Conservation (phyloP, 2,329 filamentous ascomycete species). For the Paradendryphiella salina region DNA sequence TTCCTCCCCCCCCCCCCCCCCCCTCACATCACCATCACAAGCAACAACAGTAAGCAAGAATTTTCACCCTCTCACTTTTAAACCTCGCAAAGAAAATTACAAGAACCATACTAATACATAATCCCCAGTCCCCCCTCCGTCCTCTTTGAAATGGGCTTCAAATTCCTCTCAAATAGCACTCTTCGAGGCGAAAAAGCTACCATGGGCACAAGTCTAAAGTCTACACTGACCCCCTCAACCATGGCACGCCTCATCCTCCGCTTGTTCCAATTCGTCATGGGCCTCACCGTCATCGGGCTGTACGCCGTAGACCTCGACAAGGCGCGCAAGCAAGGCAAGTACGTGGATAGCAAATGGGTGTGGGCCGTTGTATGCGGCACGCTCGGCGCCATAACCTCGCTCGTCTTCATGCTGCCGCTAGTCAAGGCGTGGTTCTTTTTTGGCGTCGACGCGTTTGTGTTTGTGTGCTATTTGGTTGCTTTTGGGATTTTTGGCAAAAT, state of each 20-base stretch:
- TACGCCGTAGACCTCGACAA: constrained; percentile 53
- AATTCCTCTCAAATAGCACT: constrained; percentile 36
- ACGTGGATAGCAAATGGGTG: constrained; percentile 45
- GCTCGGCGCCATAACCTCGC: constrained; percentile 24
- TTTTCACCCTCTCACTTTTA: neutral
- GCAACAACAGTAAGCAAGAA: constrained; percentile 1
- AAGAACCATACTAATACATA: neutral
- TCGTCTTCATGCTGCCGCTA: constrained; percentile 68
- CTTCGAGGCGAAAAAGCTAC: constrained; percentile 39
- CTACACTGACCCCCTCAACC: constrained; percentile 24
- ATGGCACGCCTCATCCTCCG: constrained; percentile 64
- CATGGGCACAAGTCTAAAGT: constrained; percentile 24
- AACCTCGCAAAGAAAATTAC: neutral
- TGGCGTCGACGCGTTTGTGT: constrained; percentile 71
- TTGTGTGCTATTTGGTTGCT: constrained; percentile 74
- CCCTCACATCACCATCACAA: neutral
- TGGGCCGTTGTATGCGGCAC: constrained; percentile 60
- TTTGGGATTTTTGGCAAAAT: constrained; percentile 84
- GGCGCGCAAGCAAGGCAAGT: constrained; percentile 51
- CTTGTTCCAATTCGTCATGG: constrained; percentile 75
- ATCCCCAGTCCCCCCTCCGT: neutral
- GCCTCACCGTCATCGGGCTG: constrained; percentile 74
- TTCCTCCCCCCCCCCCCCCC: neutral
- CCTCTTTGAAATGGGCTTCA: constrained; percentile 31
- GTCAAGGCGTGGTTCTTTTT: constrained; percentile 57